Evolutionary conservation across 768 basidiomycete species (phyloP).

Genomic region (Mycena chlorophos): DNA sequence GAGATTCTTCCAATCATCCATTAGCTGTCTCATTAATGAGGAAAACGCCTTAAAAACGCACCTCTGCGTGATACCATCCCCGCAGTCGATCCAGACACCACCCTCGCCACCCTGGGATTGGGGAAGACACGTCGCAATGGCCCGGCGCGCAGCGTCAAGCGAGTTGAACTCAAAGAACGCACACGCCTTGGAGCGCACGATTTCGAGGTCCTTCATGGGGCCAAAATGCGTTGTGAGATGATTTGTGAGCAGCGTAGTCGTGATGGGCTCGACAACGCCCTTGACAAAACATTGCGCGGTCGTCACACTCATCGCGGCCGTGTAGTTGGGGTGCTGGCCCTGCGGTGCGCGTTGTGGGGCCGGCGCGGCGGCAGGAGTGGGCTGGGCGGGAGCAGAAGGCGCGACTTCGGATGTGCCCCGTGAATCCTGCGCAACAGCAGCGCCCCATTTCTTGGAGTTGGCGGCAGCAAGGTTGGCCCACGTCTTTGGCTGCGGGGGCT

Average conservation of each 20-base stretch:
- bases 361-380: constrained; percentile 35
- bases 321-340: constrained; percentile 44
- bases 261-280: constrained; percentile 73
- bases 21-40: neutral
- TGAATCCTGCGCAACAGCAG: constrained; percentile 74
- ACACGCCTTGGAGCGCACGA: constrained; percentile 85
- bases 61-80: constrained; percentile 42
- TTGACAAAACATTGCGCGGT: constrained; percentile 92
- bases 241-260: constrained; percentile 48
- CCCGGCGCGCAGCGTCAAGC: constrained; percentile 80
- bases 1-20: constrained; percentile 52
- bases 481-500: constrained; percentile 62
- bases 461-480: constrained; percentile 93
- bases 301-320: constrained; percentile 62
- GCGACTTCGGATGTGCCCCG: constrained; percentile 72
- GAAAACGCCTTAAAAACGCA: constrained; percentile 1
- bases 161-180: constrained; percentile 89
- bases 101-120: constrained; percentile 80
- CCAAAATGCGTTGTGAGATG: constrained; percentile 69
- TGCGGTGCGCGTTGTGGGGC: constrained; percentile 32
- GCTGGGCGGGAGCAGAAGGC: constrained; percentile 10
- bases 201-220: constrained; percentile 82
- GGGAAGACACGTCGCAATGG: constrained; percentile 75
- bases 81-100: constrained; percentile 76
- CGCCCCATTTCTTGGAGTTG: constrained; percentile 82